Conservation (phyloP, 208 protist species). For the Trypanosoma caninum region DNA sequence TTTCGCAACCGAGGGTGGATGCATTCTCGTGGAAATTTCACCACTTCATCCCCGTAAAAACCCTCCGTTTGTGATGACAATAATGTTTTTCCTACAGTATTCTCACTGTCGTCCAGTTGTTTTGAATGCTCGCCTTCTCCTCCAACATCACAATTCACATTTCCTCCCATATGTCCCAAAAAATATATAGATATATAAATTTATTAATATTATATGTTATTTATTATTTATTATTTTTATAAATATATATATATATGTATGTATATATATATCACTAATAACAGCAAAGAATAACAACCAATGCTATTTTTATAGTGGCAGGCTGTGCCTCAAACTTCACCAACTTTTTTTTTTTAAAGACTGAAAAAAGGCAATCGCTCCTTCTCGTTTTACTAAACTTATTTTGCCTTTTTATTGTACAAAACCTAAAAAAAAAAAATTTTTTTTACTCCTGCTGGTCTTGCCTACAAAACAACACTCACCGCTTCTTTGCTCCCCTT, state of each 20-base stretch:
- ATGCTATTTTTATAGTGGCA: too few species aligned
- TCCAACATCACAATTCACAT: neutral
- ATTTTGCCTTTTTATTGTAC: too few species aligned
- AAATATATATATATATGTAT: neutral
- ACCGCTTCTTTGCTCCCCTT: too few species aligned
- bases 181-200: neutral
- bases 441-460: too few species aligned
- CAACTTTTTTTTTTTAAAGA: too few species aligned
- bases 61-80: neutral
- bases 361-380: too few species aligned
- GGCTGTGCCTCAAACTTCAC: too few species aligned
- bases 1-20: slow-evolving; percentile 25
- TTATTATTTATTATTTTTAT: neutral
- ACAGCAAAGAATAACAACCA: too few species aligned
- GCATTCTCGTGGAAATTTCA: slow-evolving; percentile 15
- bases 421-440: too few species aligned
- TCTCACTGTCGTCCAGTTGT: neutral
- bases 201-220: neutral
- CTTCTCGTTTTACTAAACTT: too few species aligned
- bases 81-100: neutral
- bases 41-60: slow-evolving; percentile 13
- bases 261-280: too few species aligned
- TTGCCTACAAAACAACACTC: too few species aligned
- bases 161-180: neutral
- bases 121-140: neutral